Conservation (phyloP, 2,329 filamentous ascomycete genomes). For the Metarhizium album region DNA sequence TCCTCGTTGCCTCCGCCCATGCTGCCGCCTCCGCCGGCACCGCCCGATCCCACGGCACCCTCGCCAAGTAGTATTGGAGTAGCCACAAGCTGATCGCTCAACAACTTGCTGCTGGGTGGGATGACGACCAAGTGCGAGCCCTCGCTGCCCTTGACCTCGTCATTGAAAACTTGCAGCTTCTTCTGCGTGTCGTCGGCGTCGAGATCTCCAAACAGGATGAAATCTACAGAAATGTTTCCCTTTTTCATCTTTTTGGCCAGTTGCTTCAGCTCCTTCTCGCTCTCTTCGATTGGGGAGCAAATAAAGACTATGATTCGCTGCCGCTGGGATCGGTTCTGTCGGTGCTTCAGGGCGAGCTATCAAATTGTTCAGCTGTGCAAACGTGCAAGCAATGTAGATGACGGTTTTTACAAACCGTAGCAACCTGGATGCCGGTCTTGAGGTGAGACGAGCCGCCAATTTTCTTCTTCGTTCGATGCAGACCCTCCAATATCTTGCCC, state of each 20-base stretch:
- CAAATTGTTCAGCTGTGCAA: not conserved
- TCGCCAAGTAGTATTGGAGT: constrained; percentile 87
- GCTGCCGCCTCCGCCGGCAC: constrained; percentile 43
- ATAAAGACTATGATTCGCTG: constrained; percentile 96
- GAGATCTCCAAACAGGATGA: constrained; percentile 88
- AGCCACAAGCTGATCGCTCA: constrained; percentile 83
- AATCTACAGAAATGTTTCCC: constrained; percentile 85
- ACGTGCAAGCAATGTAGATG: not conserved
- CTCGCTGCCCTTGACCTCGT: constrained; percentile 82
- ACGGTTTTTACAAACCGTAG: constrained; percentile 46
- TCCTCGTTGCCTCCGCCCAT: constrained; percentile 53
- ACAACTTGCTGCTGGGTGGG: constrained; percentile 78
- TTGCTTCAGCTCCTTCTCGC: constrained; percentile 77
- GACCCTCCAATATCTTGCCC: constrained; percentile 84
- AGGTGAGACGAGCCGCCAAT: constrained; percentile 83
- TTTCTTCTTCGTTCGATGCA: constrained; percentile 83
- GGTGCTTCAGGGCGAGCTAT: constrained; percentile 91
- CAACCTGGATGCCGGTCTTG: constrained; percentile 89
- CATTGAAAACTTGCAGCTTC: constrained; percentile 89
- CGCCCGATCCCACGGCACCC: constrained; percentile 37
- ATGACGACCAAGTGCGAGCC: constrained; percentile 87
- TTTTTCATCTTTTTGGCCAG: constrained; percentile 99
- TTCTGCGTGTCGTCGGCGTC: constrained; percentile 81
- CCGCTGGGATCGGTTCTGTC: constrained; percentile 93
- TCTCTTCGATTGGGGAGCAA: constrained; percentile 84